Base-by-base conservation (phyloP, 2,329 filamentous ascomycete genomes). In the Rhynchosporium secalis region DNA sequence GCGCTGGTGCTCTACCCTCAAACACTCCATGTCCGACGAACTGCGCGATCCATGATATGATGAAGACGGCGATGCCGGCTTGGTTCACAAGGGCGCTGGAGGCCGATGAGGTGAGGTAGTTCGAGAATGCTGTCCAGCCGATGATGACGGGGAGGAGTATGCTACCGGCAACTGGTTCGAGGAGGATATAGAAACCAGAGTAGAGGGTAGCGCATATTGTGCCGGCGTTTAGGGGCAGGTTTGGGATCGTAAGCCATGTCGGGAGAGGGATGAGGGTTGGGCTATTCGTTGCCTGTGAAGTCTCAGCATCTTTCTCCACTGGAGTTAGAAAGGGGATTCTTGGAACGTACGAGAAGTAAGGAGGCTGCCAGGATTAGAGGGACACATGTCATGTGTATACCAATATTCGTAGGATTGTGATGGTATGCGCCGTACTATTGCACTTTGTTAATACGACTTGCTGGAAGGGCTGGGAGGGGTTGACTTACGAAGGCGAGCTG, bases 21-120 rank as follows among this genome's bases (percentile, higher is more conserved):
- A 92, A 98, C 56, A 83, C 86, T 43, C 92, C 93, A 73, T 99
- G 95, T 33, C 95, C 95, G 56, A 98, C 71, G 73, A 99, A 97
- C 74, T 99, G 95, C 56, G 88, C 81, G 61, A 96, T 79, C 95
- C 95, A 99, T 64, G 86, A 88, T 52, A 87, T 78, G 49, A 92
- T 74, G 69, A 96, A 88, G 48, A 92, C 76, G 3, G 79, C 86
- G 20, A 89, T 79, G 45, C 91, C 90, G 33, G 76, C 73, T 69
- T 83, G 75, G 64, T 83, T 85, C 46, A 47, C 57, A 5, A 59
- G 8, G 10, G 47, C 43, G 46, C 57, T 59, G 54, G 80, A 81
- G 15, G 75, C 70, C 36, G 77, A 76, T 4, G 81, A 75, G 28
- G 83, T 80, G 20, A 90, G 85, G 56, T 95, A 80, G 75, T 96